Base-by-base conservation (phyloP, 192 early-diverging fungal species). In the Geranomyces michiganensis region DNA sequence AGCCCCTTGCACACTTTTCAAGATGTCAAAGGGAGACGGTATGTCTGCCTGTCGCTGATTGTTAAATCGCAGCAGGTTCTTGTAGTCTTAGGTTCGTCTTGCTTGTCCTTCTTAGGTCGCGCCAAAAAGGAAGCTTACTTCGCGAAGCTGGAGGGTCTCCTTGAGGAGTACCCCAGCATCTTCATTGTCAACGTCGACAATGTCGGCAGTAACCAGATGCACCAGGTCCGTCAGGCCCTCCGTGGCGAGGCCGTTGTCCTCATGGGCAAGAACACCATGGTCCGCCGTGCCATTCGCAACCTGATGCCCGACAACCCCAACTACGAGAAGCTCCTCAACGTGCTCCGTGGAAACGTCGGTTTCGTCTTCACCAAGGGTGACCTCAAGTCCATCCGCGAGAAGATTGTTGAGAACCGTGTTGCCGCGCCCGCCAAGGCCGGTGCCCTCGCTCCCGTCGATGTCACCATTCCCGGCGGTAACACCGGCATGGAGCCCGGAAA, bases 191-290 rank as follows among this genome's bases (percentile, higher is more conserved):
- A 95, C 78, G 97, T 99, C 65, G 97, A 99, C 91, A 99, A 99
- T 91, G 97, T 99, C 87, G 94, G 95, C 78, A 95, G 93, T 79
- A 97, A 98, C 92, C 97, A 99, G 87, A 98, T 99, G 96, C 97
- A 99, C 89, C 90, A 96, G 77, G 93, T 97, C 79, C 79, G 85
- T 79, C 46, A 77, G 30, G 74, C 89, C 61, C 90, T 99, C 81
- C 95, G 97, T 83, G 92, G 93, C 62, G 80, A 91, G 45, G 94
- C 88, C 71, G 92, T 89, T 79, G 89, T 99, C 55, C 91, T 99
- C 65, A 99, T 99, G 97, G 97, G 96, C 76, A 99, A 99, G 91
- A 99, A 99, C 93, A 98, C 97, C 82, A 99, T 98, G 95, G 93
- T 99, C 56, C 94, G 96, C 72, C 73, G 77, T 64, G 85, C 81